These are phyloP conservation scores for Kodamaea derodonti DNA, from an alignment of 1,139 yeast genomes.

Conservation along the genomic window DNA sequence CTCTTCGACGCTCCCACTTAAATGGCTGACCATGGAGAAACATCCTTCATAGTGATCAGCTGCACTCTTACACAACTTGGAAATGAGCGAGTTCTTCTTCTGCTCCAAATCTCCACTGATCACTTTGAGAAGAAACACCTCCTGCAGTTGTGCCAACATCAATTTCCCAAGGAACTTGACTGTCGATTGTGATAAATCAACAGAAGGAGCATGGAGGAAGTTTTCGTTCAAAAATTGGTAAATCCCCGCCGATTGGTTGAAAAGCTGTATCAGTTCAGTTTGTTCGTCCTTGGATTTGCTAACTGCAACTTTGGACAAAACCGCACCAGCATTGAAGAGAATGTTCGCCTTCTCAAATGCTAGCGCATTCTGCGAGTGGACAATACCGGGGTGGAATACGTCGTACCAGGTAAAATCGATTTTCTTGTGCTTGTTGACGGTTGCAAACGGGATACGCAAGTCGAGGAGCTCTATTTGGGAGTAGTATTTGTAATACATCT, in stretches of 20 bases:
- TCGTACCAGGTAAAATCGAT: conserved; percentile 80
- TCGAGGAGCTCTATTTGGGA: conserved; percentile 81
- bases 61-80: conserved; percentile 69
- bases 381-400: conserved; percentile 46
- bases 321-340: conserved; percentile 57
- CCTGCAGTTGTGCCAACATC: conserved; percentile 87
- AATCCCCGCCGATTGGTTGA: conserved; percentile 80
- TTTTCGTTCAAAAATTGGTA: conserved; percentile 70
- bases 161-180: conserved; percentile 61
- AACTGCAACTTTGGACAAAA: conserved; percentile 48
- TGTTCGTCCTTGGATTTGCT: conserved; percentile 44
- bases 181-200: conserved; percentile 69
- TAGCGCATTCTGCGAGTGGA: conserved; percentile 49
- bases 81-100: conserved; percentile 60
- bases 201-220: conserved; percentile 86
- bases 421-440: conserved; percentile 47
- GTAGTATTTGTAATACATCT: conserved; percentile 66
- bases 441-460: conserved; percentile 64
- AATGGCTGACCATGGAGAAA: conserved; percentile 30
- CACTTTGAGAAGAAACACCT: conserved; percentile 66
- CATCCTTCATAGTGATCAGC: conserved; percentile 55
- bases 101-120: conserved; percentile 47
- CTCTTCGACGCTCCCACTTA: conserved; percentile 13
- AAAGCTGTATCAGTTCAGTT: conserved; percentile 47
- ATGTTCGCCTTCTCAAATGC: conserved; percentile 90